Evolutionary conservation across 768 basidiomycete species (phyloP).

Genomic region (Strobilomyces dryophilus): DNA sequence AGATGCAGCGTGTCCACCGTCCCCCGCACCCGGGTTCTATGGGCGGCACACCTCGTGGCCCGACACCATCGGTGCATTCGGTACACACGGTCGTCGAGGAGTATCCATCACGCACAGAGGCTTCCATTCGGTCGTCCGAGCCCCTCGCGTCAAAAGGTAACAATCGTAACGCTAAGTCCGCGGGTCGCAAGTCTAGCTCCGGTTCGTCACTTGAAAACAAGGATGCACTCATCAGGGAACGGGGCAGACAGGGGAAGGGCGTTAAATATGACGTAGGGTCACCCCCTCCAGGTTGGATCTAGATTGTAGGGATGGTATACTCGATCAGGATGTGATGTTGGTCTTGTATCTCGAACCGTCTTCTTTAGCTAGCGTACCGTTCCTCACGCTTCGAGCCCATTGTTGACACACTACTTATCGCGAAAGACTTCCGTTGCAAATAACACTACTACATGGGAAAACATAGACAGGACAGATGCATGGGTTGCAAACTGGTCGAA

Average conservation of each 20-base stretch:
- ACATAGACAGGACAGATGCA: constrained; percentile 19
- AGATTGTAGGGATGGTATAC: constrained; percentile 1
- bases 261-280: constrained; percentile 4
- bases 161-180: neutral
- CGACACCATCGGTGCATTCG: constrained; percentile 56
- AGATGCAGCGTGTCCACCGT: constrained; percentile 52
- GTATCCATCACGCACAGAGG: constrained; percentile 31
- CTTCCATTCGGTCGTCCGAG: constrained; percentile 5
- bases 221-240: constrained; percentile 9
- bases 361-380: neutral
- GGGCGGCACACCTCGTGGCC: constrained; percentile 37
- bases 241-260: constrained; percentile 7
- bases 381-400: neutral
- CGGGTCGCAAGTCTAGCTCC: constrained; percentile 4
- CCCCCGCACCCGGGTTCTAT: constrained; percentile 34
- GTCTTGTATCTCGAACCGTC: neutral
- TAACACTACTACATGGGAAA: constrained; percentile 20
- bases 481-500: constrained; percentile 11
- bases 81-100: constrained; percentile 58
- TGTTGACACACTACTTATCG: neutral
- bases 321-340: neutral
- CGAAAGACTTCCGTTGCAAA: constrained; percentile 13
- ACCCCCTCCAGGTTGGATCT: constrained; percentile 50
- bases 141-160: neutral
- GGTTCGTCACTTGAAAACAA: constrained; percentile 12